Percentiles rank a stretch among this genome's conserved stretches.
phyloP scores from a whole-genome alignment of 2,329 filamentous ascomycete genomes.

The Cordyceps militaris region DNA sequence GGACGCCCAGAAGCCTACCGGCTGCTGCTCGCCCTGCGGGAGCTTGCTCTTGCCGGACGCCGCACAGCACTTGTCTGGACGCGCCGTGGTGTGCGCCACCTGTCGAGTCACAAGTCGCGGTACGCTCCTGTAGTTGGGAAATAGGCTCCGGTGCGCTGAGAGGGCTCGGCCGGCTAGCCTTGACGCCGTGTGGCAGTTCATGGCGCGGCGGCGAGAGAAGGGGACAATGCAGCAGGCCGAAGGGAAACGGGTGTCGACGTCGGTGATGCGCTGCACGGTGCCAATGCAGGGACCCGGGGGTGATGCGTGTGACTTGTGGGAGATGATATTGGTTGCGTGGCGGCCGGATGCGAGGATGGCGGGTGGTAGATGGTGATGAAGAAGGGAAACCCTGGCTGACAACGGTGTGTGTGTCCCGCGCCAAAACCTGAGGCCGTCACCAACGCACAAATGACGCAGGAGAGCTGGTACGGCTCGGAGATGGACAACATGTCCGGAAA shows the following conservation, averaged over 20 bases:
- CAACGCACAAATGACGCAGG: constrained; percentile 1
- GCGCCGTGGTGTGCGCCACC: background rate
- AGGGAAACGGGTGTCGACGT: background rate
- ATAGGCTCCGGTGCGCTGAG: too few relatives aligned
- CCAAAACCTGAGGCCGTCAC: background rate
- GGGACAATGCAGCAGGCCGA: background rate
- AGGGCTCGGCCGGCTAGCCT: background rate
- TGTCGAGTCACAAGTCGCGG: background rate
- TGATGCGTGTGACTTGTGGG: background rate
- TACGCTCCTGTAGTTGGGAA: background rate
- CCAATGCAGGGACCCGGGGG: background rate
- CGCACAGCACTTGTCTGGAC: constrained; percentile 7
- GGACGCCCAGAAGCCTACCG: constrained; percentile 6
- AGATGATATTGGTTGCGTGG: background rate
- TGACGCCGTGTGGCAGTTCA: background rate
- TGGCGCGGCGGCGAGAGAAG: background rate
- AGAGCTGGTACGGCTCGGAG: background rate
- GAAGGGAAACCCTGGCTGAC: background rate
- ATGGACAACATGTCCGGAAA: background rate
- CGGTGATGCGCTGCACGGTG: background rate
- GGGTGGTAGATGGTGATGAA: background rate
- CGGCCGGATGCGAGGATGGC: background rate
- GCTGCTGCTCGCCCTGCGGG: background rate
- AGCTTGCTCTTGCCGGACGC: background rate
- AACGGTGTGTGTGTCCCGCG: background rate